Percentiles rank a stretch among this genome's conserved stretches.
phyloP scores from a whole-genome alignment of 2,329 filamentous ascomycete species.

The Pestalotiopsis sp. region DNA sequence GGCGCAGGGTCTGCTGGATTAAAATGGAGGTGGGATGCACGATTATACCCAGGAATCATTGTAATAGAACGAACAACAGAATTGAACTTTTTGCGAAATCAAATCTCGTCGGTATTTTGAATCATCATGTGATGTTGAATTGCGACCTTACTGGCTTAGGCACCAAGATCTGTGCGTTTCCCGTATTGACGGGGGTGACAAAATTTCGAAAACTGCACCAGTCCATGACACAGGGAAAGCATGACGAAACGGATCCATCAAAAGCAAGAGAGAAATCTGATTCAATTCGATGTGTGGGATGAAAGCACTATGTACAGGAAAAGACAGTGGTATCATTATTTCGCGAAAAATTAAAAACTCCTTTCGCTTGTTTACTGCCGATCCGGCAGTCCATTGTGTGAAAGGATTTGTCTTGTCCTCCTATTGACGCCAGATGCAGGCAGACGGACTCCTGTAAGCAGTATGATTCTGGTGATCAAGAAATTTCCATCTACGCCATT shows the following conservation, averaged over 20 bases:
- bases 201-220: background rate
- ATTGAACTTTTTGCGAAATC: background rate
- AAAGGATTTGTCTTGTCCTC: background rate
- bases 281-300: background rate
- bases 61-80: background rate
- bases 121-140: too few species aligned
- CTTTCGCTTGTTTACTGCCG: background rate
- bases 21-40: conserved; percentile 15
- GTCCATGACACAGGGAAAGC: background rate
- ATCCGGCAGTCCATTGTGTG: background rate
- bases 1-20: conserved; percentile 70
- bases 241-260: background rate
- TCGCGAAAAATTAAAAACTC: background rate
- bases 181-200: background rate
- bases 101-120: background rate
- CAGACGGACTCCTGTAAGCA: background rate
- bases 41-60: conserved; percentile 8
- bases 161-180: background rate
- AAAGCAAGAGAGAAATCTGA: background rate
- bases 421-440: background rate
- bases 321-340: background rate
- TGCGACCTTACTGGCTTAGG: background rate
- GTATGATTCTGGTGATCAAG: background rate
- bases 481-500: conserved; percentile 3
- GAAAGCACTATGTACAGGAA: background rate